These are phyloP conservation scores for Takashimella tepidaria DNA, from an alignment of 1,284 basidiomycete genomes.

Conservation along the genomic window DNA sequence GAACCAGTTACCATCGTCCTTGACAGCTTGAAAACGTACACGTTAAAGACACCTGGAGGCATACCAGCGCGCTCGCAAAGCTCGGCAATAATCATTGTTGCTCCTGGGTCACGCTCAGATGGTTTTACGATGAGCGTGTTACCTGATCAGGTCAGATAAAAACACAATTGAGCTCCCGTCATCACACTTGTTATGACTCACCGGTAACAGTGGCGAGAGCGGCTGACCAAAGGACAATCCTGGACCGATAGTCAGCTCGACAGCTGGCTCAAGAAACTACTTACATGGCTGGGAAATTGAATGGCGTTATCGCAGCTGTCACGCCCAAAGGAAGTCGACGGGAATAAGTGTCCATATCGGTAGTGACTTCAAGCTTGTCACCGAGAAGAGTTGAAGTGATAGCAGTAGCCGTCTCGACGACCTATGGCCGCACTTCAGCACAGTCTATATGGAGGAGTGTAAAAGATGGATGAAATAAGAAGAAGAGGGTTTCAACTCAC, in stretches of 20 bases:
- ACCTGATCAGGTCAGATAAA: conserved; percentile 62
- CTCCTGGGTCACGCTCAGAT: conserved; percentile 92
- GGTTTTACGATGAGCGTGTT: conserved; percentile 95
- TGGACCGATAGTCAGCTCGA: conserved; percentile 37
- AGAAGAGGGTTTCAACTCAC: too few relatives aligned
- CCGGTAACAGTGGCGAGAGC: conserved; percentile 54
- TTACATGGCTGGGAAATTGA: conserved; percentile 82
- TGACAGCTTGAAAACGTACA: conserved; percentile 41
- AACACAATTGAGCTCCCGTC: conserved; percentile 50
- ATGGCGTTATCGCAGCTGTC: conserved; percentile 62
- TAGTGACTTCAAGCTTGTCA: conserved; percentile 89
- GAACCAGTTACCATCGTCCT: neutral
- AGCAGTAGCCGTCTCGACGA: conserved; percentile 81
- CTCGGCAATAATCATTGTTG: conserved; percentile 95
- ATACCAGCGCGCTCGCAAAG: conserved; percentile 74
- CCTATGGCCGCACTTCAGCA: too few relatives aligned
- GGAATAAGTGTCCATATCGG: conserved; percentile 87
- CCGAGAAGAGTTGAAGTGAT: conserved; percentile 81
- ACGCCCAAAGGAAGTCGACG: conserved; percentile 56
- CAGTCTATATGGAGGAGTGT: too few relatives aligned
- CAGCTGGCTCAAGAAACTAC: conserved; percentile 37
- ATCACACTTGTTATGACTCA: conserved; percentile 11
- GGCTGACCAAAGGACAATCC: conserved; percentile 97
- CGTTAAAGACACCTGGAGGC: conserved; percentile 71
- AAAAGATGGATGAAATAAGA: too few relatives aligned